Percentiles rank a stretch among this genome's conserved stretches.
phyloP scores from a whole-genome alignment of 2,329 filamentous ascomycete species.

The Tolypocladium sp. region DNA sequence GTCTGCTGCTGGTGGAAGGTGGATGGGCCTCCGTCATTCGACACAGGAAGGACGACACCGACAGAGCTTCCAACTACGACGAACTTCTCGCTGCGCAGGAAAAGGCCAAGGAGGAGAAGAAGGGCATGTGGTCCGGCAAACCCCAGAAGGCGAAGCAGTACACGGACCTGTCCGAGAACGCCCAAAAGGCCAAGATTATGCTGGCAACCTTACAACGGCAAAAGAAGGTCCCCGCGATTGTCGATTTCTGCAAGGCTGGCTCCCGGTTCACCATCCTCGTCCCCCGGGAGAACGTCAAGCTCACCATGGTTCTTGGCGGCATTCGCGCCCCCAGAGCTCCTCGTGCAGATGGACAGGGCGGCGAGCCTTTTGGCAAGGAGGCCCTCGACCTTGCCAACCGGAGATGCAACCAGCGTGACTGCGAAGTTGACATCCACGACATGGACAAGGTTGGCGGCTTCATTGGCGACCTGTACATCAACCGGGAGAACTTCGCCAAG shows the following conservation, averaged over 20 bases:
- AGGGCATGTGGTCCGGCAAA: slow-evolving; percentile 94
- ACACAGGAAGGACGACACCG: slow-evolving; percentile 88
- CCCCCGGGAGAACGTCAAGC: slow-evolving; percentile 84
- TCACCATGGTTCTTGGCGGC: slow-evolving; percentile 89
- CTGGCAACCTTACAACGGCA: slow-evolving; percentile 80
- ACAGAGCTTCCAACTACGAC: slow-evolving; percentile 90
- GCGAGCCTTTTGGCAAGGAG: slow-evolving; percentile 92
- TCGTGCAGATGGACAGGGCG: slow-evolving; percentile 62
- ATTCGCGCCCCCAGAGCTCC: slow-evolving; percentile 86
- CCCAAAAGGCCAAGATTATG: slow-evolving; percentile 94
- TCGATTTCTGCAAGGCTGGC: slow-evolving; percentile 97
- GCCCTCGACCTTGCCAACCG: slow-evolving; percentile 85
- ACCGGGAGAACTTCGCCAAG: slow-evolving; percentile 93
- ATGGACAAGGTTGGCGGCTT: slow-evolving; percentile 96
- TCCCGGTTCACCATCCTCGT: slow-evolving; percentile 89
- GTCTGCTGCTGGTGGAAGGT: slow-evolving; percentile 75
- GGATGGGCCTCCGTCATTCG: slow-evolving; percentile 92
- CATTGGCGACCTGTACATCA: slow-evolving; percentile 88
- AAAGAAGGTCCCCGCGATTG: slow-evolving; percentile 83
- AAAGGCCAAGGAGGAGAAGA: slow-evolving; percentile 74
- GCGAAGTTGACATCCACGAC: slow-evolving; percentile 89
- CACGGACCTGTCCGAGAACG: slow-evolving; percentile 80
- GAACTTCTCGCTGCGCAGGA: slow-evolving; percentile 74
- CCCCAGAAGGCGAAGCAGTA: slow-evolving; percentile 73
- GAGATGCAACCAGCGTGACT: slow-evolving; percentile 86